Evolutionary conservation across 768 basidiomycete species (phyloP), one percentile per base, ranked within the genome.

Genomic region (Mycena rosella): DNA sequence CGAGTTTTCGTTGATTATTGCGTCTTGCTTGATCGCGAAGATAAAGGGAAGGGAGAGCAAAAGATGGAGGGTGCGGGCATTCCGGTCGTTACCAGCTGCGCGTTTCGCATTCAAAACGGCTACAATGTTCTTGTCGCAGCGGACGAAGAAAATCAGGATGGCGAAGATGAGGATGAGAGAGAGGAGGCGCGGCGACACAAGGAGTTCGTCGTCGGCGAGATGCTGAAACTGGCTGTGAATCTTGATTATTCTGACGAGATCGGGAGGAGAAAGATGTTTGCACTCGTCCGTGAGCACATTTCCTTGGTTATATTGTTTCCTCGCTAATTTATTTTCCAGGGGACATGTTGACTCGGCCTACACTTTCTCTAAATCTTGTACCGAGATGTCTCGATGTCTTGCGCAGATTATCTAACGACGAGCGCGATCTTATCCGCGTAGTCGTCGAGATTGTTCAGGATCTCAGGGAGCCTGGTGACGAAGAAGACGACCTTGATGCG

Each of bases 161-260:
- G 13, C 6, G 78, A 83, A 6, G 82, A 86, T 45, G 76, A 77
- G 17, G 76, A 78, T 5, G 73, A 74, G 56, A 79, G 76, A 60
- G 88, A 88, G 44, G 88, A 90, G 13, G 82, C 82, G 45, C 80
- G 78, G 18, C 71, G 82, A 4, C 84, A 87, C 29, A 84, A 81
- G 38, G 89, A 91, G 72, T 89, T 93, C 63, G 80, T 95, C 9
- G 83, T 97, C n/a, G 83, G 88, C 0, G 95, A 98, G 77, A 85
- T 98, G 77, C 85, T 98, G 27, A 86, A 85, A 71, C 80, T 97
- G 32, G 93, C 94, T 0, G 85, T 92, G 5, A 87, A 91, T 67
- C 82, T 96, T 30, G 96, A 98, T 77, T 98, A 96, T 73, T 87
- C 91, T 0, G 97, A 99, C 79, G 96, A 98, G 78, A 93, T 92